Percentiles rank a stretch among this genome's conserved stretches.
These are phyloP conservation scores for Salinomyces thailandicus DNA, from an alignment of 2,329 filamentous ascomycete genomes.

Conservation along the genomic window DNA sequence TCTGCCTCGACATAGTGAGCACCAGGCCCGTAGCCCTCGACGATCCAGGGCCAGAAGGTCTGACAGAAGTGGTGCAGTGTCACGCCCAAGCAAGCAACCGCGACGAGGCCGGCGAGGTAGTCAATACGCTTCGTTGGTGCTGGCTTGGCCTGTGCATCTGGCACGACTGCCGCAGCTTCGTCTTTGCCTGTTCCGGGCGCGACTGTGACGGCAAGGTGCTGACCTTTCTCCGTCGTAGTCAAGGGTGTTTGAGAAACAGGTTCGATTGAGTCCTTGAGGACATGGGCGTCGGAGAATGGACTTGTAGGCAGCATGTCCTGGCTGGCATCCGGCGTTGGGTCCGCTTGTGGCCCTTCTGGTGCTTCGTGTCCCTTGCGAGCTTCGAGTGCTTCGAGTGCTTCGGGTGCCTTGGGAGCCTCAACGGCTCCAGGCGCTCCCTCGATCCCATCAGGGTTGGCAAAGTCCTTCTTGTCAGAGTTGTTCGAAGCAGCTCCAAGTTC, in stretches of 20 bases:
- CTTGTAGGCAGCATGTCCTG: too few relatives aligned
- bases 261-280: background rate
- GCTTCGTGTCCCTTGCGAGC: background rate
- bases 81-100: slow-evolving; percentile 35
- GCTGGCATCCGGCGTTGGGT: too few relatives aligned
- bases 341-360: background rate
- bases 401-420: background rate
- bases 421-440: background rate
- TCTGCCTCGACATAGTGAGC: slow-evolving; percentile 29
- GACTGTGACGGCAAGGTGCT: slow-evolving; percentile 5
- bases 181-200: background rate
- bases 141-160: slow-evolving; percentile 5
- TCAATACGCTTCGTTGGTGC: slow-evolving; percentile 8
- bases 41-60: slow-evolving; percentile 26
- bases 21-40: slow-evolving; percentile 19
- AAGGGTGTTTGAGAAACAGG: background rate
- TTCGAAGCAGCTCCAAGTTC: background rate
- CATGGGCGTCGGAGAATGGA: background rate
- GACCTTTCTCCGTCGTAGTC: background rate
- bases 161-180: background rate
- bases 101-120: slow-evolving; percentile 34
- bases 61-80: slow-evolving; percentile 35
- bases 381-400: background rate
- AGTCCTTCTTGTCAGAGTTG: background rate
- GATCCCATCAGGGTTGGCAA: background rate